Evolutionary conservation across 805 yeast species (phyloP).

Genomic region (Barnettozyma siamensis): DNA sequence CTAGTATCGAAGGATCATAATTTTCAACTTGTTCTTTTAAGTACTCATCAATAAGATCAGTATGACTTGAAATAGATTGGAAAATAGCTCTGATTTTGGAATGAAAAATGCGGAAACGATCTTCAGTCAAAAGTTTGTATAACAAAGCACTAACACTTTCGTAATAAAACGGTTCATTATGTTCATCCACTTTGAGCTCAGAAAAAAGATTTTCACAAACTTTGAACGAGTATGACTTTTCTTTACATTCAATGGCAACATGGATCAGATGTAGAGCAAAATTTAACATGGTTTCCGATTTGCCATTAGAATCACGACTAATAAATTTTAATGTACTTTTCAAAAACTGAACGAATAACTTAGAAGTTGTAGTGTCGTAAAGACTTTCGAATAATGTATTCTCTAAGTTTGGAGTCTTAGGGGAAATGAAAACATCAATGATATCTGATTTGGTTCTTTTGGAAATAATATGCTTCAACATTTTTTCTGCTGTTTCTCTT

Average conservation of each 20-base stretch:
- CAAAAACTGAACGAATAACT: constrained; percentile 48
- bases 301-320: constrained; percentile 28
- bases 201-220: constrained; percentile 32
- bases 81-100: constrained; percentile 56
- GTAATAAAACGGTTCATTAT: constrained; percentile 33
- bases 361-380: constrained; percentile 47
- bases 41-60: constrained; percentile 25
- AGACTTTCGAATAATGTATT: constrained; percentile 37
- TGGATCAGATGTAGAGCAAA: constrained; percentile 65
- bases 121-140: constrained; percentile 37
- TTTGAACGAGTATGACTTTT: constrained; percentile 23
- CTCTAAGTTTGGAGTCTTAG: constrained; percentile 36
- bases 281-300: constrained; percentile 54
- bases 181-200: constrained; percentile 26
- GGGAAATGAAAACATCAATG: constrained; percentile 52
- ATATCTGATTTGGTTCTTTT: constrained; percentile 32
- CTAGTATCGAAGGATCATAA: constrained; percentile 22
- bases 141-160: constrained; percentile 36
- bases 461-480: constrained; percentile 47
- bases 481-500: constrained; percentile 75
- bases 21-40: constrained; percentile 33
- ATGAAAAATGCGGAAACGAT: constrained; percentile 37
- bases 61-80: constrained; percentile 26
- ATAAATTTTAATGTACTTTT: constrained; percentile 40
- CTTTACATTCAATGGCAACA: constrained; percentile 38